phyloP scores from a whole-genome alignment of 1,139 yeast genomes.

The Lodderomyces pseudojiufengensis region DNA sequence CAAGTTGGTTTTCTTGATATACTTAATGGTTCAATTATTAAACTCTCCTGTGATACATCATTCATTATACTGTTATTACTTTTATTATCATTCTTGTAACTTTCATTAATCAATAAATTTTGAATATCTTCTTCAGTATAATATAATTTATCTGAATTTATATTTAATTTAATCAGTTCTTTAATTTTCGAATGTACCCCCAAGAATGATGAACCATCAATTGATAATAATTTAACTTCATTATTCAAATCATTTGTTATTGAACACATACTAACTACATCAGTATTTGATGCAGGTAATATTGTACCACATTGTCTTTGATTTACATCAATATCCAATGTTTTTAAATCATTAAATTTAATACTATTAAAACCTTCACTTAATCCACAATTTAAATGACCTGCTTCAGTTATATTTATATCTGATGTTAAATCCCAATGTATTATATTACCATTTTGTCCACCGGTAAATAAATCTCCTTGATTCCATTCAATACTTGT shows the following conservation, averaged over 20 bases:
- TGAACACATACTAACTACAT: conserved; percentile 42
- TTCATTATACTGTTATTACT: no score
- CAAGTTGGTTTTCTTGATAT: conserved; percentile 19
- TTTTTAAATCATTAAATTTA: conserved; percentile 26
- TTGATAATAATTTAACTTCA: conserved; percentile 40
- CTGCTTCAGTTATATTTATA: conserved; percentile 9
- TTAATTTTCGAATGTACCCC: conserved; percentile 50
- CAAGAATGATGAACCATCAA: conserved; percentile 52
- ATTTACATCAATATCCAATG: conserved; percentile 26
- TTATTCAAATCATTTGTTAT: conserved; percentile 25
- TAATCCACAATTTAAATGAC: conserved; percentile 31
- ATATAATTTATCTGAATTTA: conserved; percentile 24
- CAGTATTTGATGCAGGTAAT: conserved; percentile 54
- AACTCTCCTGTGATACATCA: conserved; percentile 7
- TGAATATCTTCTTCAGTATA: conserved; percentile 35
- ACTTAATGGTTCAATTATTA: conserved; percentile 20
- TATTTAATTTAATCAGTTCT: conserved; percentile 27
- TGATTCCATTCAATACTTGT: conserved; percentile 63
- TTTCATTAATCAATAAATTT: conserved; percentile 18
- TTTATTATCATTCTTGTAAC: no score
- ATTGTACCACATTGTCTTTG: conserved; percentile 61
- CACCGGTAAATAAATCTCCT: conserved; percentile 60
- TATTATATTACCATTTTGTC: conserved; percentile 66
- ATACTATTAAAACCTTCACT: conserved; percentile 48
- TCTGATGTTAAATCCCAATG: conserved; percentile 63